Percentiles rank a stretch among this genome's conserved stretches.
These are phyloP conservation scores for Saraca asoca DNA, from an alignment of 331 rosid genomes.

Conservation along the genomic window DNA sequence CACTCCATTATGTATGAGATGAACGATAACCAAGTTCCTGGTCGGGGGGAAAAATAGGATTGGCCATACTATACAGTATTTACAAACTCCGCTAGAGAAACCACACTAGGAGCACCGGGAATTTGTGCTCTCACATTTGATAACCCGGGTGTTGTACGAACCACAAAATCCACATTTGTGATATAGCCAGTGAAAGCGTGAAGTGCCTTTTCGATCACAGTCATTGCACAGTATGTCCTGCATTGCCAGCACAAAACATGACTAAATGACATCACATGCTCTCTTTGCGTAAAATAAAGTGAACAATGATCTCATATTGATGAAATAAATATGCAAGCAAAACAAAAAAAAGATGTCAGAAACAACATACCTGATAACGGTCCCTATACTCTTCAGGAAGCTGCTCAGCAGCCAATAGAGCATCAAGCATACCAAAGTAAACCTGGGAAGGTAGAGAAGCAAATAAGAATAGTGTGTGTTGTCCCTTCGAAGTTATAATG, in stretches of 20 bases:
- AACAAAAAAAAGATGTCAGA: slow-evolving; percentile 2
- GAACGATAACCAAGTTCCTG: slow-evolving; percentile 37
- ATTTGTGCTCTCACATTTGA: slow-evolving; percentile 61
- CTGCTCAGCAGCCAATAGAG: slow-evolving; percentile 90
- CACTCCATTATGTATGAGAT: slow-evolving; percentile 31
- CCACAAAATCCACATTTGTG: slow-evolving; percentile 90
- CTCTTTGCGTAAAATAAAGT: slow-evolving; percentile 30
- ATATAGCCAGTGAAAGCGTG: slow-evolving; percentile 94
- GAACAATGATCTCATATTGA: slow-evolving; percentile 24
- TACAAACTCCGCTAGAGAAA: slow-evolving; percentile 44
- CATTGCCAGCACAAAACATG: slow-evolving; percentile 34
- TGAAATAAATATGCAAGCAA: slow-evolving; percentile 1
- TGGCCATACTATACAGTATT: slow-evolving; percentile 70
- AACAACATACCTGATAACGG: slow-evolving; percentile 68
- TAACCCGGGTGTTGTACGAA: slow-evolving; percentile 91
- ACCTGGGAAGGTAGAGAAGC: slow-evolving; percentile 56
- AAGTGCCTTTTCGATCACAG: slow-evolving; percentile 74
- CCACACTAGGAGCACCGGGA: slow-evolving; percentile 52
- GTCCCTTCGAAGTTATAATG: too few relatives aligned
- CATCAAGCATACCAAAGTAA: slow-evolving; percentile 99
- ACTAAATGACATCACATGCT: not conserved
- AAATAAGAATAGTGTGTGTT: slow-evolving; percentile 23
- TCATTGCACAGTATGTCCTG: slow-evolving; percentile 96
- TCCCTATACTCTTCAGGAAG: slow-evolving; percentile 94
- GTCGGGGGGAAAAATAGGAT: slow-evolving; percentile 51